A percentile compares a stretch with the other conserved stretches of the same genome.
Conservation (phyloP, 345 rosid genomes). For the Lumnitzera racemosa region DNA sequence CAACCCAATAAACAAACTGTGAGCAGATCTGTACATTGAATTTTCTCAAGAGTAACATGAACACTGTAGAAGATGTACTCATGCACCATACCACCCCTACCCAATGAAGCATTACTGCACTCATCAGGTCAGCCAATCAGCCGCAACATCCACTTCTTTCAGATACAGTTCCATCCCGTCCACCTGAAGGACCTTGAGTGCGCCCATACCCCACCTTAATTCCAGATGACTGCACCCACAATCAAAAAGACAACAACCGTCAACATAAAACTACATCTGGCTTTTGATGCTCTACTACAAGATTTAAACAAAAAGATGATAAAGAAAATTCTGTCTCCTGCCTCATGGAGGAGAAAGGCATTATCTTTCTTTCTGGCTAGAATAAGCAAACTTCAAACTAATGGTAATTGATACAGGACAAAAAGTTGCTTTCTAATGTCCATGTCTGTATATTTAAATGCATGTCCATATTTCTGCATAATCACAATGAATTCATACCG, state of each 20-base stretch:
- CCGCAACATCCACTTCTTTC: constrained; percentile 82
- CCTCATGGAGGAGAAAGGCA: too few species aligned
- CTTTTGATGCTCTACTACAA: too few species aligned
- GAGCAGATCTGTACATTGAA: constrained; percentile 29
- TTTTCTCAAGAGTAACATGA: constrained; percentile 4
- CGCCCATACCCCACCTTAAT: constrained; percentile 87
- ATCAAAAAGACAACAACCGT: neutral
- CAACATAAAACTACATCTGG: too few species aligned
- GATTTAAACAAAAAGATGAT: too few species aligned
- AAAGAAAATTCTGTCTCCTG: too few species aligned
- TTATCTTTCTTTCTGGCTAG: too few species aligned
- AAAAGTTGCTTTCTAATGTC: too few species aligned
- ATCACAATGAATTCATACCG: too few species aligned
- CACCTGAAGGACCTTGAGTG: constrained; percentile 57
- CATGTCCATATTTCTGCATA: too few species aligned
- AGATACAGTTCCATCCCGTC: constrained; percentile 68
- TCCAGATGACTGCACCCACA: constrained; percentile 65
- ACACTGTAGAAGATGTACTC: constrained; percentile 9
- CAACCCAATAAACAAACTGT: constrained; percentile 1
- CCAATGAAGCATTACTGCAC: neutral
- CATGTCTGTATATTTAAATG: too few species aligned
- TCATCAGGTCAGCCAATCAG: constrained; percentile 10
- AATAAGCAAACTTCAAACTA: too few species aligned
- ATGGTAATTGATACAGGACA: too few species aligned
- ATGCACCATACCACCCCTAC: neutral